Base-by-base conservation (phyloP, 805 yeast species). In the Ascoidea rubescens region DNA sequence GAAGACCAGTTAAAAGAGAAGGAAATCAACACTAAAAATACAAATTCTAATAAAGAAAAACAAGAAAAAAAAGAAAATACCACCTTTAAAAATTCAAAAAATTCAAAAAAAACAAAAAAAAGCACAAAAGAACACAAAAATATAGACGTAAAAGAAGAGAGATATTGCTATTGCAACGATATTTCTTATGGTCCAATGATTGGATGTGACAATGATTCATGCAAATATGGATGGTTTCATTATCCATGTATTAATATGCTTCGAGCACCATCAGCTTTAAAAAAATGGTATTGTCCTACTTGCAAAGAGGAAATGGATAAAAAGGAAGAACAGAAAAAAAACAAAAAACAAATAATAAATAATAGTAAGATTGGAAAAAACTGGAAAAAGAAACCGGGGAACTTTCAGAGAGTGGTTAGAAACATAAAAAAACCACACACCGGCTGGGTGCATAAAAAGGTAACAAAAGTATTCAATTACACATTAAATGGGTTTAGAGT, bases 121-220 rank as follows among this genome's bases (percentile, higher is more conserved):
- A n/a, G n/a, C n/a, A 37, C 8, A 10, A 14, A 37, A 10, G 43
- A 37, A 10, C 14, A 37, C 8, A 14, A 37, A 37, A 14, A 37
- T 10, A 14, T 2, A 10, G 43, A 37, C 4, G 43, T 10, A 37
- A 4, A 14, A 10, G 43, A 37, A 37, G 43, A 37, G 49, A 59
- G 79, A 51, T 91, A 91, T 65, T 91, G 98, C 65, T 85, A 85
- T 68, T 91, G 98, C 62, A 93, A 87, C 63, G 87, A 89, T 58
- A 91, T 85, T 0, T 89, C 96, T 0, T 87, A 82, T 66, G 98
- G 98, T 28, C 86, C 82, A 60, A 91, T 91, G 98, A 87, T 91
- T 57, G 96, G 91, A 0, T 91, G 98, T 68, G 98, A 91, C 64
- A 85, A 87, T 55, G 84, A 84, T 30, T 80, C 83, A 59, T 91